phyloP scores from a whole-genome alignment of 371 early-diverging fungal species.

The Mortierella sp. region DNA sequence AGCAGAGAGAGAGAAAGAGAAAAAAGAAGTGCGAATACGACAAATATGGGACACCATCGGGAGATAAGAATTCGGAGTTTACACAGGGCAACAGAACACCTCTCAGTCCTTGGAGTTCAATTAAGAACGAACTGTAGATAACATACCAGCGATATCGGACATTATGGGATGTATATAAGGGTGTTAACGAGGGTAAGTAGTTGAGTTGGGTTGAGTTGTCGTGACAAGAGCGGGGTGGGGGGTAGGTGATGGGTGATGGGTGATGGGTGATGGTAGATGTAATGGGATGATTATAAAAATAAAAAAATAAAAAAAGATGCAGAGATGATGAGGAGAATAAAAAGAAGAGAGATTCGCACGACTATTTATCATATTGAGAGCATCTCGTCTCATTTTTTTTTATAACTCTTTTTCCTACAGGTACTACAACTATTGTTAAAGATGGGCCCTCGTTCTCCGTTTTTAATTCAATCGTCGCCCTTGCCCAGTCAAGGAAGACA shows the following conservation, averaged over 20 bases:
- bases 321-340: neutral
- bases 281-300: neutral
- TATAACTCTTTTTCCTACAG: too few species aligned
- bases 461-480: too few species aligned
- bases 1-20: too few species aligned
- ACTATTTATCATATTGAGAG: too few species aligned
- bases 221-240: neutral
- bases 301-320: neutral
- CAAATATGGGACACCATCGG: neutral
- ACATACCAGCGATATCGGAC: conserved; percentile 47
- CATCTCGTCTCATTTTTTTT: too few species aligned
- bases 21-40: too few species aligned
- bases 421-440: too few species aligned
- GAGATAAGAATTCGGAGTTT: neutral
- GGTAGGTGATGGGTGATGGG: neutral
- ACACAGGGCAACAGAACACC: too few species aligned
- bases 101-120: too few species aligned
- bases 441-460: too few species aligned
- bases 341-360: neutral
- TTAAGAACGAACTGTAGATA: neutral
- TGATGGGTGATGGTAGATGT: neutral
- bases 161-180: conserved; percentile 20
- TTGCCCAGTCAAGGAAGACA: too few species aligned
- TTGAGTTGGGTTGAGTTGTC: neutral
- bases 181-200: neutral